Evolutionary conservation across 805 yeast genomes (phyloP), one percentile per base, ranked within the genome.

Genomic region (Ogataea nitratoaversa): DNA sequence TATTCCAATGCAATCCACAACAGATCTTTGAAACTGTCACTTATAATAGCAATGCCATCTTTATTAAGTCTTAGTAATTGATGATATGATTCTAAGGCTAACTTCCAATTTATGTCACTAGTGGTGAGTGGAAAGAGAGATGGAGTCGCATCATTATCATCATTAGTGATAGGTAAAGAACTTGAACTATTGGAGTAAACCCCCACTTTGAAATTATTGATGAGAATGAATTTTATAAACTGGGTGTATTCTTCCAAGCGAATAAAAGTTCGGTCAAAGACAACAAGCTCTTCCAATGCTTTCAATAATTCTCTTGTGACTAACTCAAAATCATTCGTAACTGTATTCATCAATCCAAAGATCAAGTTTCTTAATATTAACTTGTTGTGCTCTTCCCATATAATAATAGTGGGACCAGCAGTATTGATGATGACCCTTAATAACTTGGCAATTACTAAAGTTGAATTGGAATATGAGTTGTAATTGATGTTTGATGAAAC

Each of bases 381-480:
- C 40, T 60, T 65, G 45, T 56, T 41, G 4, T 43, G 39, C 2
- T 42, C 27, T 3, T 58, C 56, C 45, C 76, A 52, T 4, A 60
- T 60, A 4, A 49, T 46, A 11, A 76, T 53, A 41, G 68, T 72
- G 2, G 91, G 91, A 1, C 91, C 90, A 17, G 76, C 50, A 30
- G 70, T 67, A 43, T 71, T 72, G 18, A 79, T 62, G 5, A 81
- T 41, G 4, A 69, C 57, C 42, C 71, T 65, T 8, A 75, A 42
- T 8, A 76, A 63, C 34, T 70, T 67, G 0, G 71, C 66, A 8
- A 79, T 52, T 0, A 70, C 62, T 1, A 66, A 54, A 17, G 66
- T 57, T 0, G 84, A 73, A 29, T 78, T 57, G 19, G 50, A 47
- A 24, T 47, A 67, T 23, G 60, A 62, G 18, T 70, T 70, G 25